Evolutionary conservation across 192 early-diverging fungal species (phyloP), one percentile per base, ranked within the genome.

Genomic region (Coemansia sp.): DNA sequence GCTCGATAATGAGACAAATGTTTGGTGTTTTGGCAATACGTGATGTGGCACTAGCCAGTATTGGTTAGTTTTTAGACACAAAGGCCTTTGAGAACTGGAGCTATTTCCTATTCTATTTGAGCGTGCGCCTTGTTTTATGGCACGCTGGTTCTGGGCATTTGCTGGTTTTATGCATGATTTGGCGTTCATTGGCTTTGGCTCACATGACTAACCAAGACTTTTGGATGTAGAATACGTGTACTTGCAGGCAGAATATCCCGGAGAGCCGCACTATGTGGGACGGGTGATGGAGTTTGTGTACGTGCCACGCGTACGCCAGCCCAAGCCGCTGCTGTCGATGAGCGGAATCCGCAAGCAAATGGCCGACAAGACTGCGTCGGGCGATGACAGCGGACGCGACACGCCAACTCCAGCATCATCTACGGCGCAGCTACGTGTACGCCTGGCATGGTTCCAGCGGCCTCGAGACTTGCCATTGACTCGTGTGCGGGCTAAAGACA

Each of bases 201-300:
- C 41, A 43, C 41, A 43, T 43, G 41, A 43, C 41, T 43, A 23
- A 51, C 50, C 10, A 12, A 51, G 23, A 20, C 16, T 20, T 24
- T 53, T 53, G 29, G 16, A 27, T 62, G 39, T 84, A 93, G 90
- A 93, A 57, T 88, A 87, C 80, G 90, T 92, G 18, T 91, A 91
- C 62, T 65, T 92, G 66, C 84, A 85, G 19, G 85, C 88, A 48
- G 89, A 91, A 60, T 82, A 86, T 62, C 68, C 84, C 9, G 87
- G 88, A 8, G 92, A 93, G 53, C 82, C 88, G 53, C 90, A 85
- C 58, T 90, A 88, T 61, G 87, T 94, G 38, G 92, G 90, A 2
- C 86, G 92, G 11, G 74, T 94, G 59, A 87, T 92, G 88, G 88
- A 90, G 69, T 91, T 94, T 68, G 70, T 78, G 23, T 75, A 72